phyloP scores from a whole-genome alignment of 2,329 filamentous ascomycete genomes.

The Aspergillus pseudoglaucus region DNA sequence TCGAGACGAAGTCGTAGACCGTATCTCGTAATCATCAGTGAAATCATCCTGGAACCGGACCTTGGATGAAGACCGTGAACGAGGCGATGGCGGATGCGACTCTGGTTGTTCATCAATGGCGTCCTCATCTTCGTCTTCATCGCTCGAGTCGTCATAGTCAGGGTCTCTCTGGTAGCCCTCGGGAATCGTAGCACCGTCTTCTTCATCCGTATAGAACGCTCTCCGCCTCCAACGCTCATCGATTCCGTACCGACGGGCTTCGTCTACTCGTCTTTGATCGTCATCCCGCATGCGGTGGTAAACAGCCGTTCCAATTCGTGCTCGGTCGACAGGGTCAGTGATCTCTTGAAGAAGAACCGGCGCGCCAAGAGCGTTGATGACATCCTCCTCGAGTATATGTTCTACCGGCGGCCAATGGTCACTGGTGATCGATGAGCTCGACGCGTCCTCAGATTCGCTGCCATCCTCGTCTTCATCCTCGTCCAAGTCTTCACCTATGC shows the following conservation, averaged over 20 bases:
- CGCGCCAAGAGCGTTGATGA: conserved; percentile 36
- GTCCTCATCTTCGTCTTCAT: conserved; percentile 46
- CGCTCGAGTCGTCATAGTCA: conserved; percentile 37
- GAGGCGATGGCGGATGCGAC: conserved; percentile 41
- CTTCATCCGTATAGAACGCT: conserved; percentile 77
- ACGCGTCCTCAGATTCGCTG: conserved; percentile 17
- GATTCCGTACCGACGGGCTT: conserved; percentile 40
- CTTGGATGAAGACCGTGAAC: conserved; percentile 70
- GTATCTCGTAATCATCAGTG: conserved; percentile 60
- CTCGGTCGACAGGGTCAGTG: conserved; percentile 36
- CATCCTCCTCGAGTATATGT: conserved; percentile 34
- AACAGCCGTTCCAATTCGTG: conserved; percentile 33
- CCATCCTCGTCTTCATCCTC: conserved; percentile 18
- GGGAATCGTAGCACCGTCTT: conserved; percentile 66
- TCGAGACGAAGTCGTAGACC: conserved; percentile 67
- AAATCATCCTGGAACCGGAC: conserved; percentile 68
- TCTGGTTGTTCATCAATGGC: conserved; percentile 31
- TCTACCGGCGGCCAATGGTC: conserved; percentile 35
- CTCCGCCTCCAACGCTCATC: conserved; percentile 69
- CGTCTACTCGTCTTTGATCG: conserved; percentile 30
- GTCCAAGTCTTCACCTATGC: conserved; percentile 11
- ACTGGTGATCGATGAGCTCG: conserved; percentile 22
- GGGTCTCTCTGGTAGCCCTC: conserved; percentile 50
- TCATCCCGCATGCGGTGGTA: conserved; percentile 35
- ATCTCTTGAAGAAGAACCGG: conserved; percentile 38